These are phyloP conservation scores for Xylaria sp. DNA, from an alignment of 2,329 filamentous ascomycete genomes.

Conservation along the genomic window DNA sequence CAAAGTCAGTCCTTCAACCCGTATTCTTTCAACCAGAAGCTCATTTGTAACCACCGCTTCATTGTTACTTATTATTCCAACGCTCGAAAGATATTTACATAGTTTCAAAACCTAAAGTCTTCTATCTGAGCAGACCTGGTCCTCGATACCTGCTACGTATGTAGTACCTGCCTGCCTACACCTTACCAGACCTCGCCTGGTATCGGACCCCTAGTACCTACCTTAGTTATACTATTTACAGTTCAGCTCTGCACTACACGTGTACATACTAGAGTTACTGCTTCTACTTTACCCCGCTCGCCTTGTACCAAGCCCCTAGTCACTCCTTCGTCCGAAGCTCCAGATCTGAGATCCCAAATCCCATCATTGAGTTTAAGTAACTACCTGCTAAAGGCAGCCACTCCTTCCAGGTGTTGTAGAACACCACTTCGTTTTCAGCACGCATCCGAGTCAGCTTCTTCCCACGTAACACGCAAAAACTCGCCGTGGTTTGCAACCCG, in stretches of 20 bases:
- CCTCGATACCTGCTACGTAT: background rate
- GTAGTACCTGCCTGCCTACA: background rate
- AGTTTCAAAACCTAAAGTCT: no score
- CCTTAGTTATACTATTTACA: background rate
- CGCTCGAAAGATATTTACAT: no score
- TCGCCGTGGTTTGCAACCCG: background rate
- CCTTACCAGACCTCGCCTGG: background rate
- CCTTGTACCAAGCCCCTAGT: slow-evolving; percentile 8
- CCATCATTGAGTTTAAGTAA: background rate
- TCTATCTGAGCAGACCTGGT: no score
- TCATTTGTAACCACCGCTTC: no score
- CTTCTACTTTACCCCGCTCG: slow-evolving; percentile 29
- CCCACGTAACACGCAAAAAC: background rate
- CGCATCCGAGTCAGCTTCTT: slow-evolving; percentile 34
- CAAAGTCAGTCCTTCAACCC: background rate
- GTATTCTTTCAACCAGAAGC: background rate
- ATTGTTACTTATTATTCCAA: background rate
- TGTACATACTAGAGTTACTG: background rate
- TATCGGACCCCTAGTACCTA: background rate
- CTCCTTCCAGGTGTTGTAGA: slow-evolving; percentile 17
- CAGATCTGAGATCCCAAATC: slow-evolving; percentile 17
- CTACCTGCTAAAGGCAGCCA: background rate
- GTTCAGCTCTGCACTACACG: background rate
- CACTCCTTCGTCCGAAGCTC: background rate
- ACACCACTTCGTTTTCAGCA: slow-evolving; percentile 25